These are phyloP conservation scores for Cicer pinnatifidum DNA, from an alignment of 306 rosid genomes.

Conservation along the genomic window DNA sequence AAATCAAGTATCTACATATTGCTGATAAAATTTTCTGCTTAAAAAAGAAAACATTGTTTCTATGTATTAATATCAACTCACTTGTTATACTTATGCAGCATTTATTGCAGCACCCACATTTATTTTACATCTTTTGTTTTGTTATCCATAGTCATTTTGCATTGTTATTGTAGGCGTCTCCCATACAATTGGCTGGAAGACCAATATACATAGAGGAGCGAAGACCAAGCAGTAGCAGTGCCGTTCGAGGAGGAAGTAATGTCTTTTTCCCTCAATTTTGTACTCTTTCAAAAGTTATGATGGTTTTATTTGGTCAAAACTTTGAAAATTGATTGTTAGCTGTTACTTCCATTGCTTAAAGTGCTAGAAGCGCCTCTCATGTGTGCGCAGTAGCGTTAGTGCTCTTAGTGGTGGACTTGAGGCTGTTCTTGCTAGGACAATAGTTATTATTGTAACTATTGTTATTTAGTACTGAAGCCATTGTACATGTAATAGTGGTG, in stretches of 20 bases:
- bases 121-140: not conserved
- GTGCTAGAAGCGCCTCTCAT: not conserved
- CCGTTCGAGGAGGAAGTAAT: slow-evolving; percentile 88
- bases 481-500: not conserved
- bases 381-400: slow-evolving; percentile 1
- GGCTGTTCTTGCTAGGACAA: slow-evolving; percentile 10
- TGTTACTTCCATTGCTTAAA: slow-evolving; percentile 13
- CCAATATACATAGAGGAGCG: slow-evolving; percentile 89
- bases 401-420: not conserved
- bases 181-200: slow-evolving; percentile 85
- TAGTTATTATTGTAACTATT: not conserved
- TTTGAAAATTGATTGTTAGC: slow-evolving; percentile 14
- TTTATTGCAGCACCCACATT: not conserved
- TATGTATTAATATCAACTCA: not conserved
- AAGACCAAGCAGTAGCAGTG: slow-evolving; percentile 73
- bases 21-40: not conserved
- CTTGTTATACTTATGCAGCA: slow-evolving; percentile 25
- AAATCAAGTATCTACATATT: not conserved
- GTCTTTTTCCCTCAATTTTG: slow-evolving; percentile 36
- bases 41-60: not conserved
- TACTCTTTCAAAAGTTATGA: slow-evolving; percentile 5
- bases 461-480: not conserved
- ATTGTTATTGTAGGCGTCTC: slow-evolving; percentile 75
- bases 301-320: slow-evolving; percentile 9
- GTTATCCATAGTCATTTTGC: slow-evolving; percentile 16